Evolutionary conservation across 2,329 filamentous ascomycete genomes (phyloP), one percentile per base, ranked within the genome.

Genomic region (Penicillium sp.): DNA sequence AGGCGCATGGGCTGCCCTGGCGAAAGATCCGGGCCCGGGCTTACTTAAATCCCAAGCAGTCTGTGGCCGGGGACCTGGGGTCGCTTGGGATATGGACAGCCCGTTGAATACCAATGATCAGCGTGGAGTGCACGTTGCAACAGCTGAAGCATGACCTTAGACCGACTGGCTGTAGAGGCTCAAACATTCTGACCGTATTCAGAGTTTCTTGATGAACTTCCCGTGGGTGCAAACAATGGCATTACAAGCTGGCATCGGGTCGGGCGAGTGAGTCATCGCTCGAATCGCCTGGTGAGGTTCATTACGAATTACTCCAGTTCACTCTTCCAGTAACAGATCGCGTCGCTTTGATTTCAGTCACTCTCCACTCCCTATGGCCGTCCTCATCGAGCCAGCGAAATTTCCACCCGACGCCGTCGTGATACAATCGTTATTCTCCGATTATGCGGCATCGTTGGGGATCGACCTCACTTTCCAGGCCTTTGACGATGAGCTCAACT

Each of bases 401-500:
- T 80, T 79, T 25, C 71, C 77, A 25, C 56, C 71, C 43, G 83
- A 86, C 59, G 67, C 80, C 26, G 55, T 69, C 25, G 73, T 72
- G 19, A 76, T 84, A 71, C 65, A 75, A 57, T 57, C 76, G 66
- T 71, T 83, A 35, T 80, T 83, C 66, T 74, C 69, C 14, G 70
- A 74, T 7, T 83, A 83, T 61, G 75, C 76, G 2, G 53, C 69
- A 54, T 78, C 79, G 1, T 75, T 87, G 1, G 76, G 76, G 22
- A 78, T 87, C 55, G 84, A 85, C 65, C 82, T 87, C 38, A 77
- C 79, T 11, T 88, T 85, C 68, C 85, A 88, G 70, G 76, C 79
- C 61, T 87, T 86, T 72, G 68, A 77, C 10, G 68, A 76, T 10
- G 85, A 88, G 69, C 75, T 88, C 22, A 73, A 78, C 6, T 75